A percentile compares a stretch with the other conserved stretches of the same genome.
Conservation (phyloP, 176 grass and related monocot genomes). For the Puya raimondii region DNA sequence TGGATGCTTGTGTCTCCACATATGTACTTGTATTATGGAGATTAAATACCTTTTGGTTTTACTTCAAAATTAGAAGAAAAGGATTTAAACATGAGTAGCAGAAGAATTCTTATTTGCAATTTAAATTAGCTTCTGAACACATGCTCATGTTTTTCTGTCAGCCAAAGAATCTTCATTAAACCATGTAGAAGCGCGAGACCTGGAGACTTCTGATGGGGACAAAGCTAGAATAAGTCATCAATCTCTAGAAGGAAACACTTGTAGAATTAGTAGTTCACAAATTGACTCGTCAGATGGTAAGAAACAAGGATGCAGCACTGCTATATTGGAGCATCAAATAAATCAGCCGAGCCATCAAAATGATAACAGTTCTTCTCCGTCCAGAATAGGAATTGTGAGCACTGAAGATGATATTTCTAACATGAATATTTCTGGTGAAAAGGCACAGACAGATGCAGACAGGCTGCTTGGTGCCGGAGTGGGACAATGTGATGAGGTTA, state of each 20-base stretch:
- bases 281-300: neutral
- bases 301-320: slow-evolving; percentile 13
- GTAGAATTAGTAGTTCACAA: neutral
- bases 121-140: neutral
- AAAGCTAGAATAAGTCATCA: slow-evolving; percentile 14
- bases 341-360: slow-evolving; percentile 11
- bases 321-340: slow-evolving; percentile 19
- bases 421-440: slow-evolving; percentile 8
- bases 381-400: neutral
- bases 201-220: neutral
- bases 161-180: slow-evolving; percentile 13
- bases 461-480: slow-evolving; percentile 12
- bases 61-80: neutral
- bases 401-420: slow-evolving; percentile 14
- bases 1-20: too few species aligned
- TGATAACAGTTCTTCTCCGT: neutral
- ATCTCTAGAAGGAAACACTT: neutral
- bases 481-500: slow-evolving; percentile 4
- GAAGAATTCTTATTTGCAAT: neutral
- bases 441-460: slow-evolving; percentile 19
- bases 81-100: neutral
- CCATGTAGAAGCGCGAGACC: neutral
- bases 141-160: neutral
- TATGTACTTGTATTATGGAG: too few species aligned
- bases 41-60: neutral